Evolutionary conservation across 2,329 filamentous ascomycete species (phyloP), one percentile per base, ranked within the genome.

Genomic region (Aspergillus sp.): DNA sequence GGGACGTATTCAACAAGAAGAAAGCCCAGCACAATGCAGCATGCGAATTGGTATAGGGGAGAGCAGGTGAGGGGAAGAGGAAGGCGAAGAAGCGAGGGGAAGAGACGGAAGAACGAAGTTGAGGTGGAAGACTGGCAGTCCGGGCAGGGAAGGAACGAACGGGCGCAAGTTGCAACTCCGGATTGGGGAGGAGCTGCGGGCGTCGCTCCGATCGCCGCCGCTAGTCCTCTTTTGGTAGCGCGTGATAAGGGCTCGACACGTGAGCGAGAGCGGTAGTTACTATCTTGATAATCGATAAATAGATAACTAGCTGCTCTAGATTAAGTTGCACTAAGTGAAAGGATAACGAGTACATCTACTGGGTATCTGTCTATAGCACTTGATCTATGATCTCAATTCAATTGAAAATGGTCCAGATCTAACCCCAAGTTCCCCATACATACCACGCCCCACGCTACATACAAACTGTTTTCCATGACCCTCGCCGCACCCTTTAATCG

Each of bases 161-260:
- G 27, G 53, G 59, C 59, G 55, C 54, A 54, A 38, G 52, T 41
- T 42, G 56, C 61, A 66, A 13, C 65, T 65, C 63, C 64, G 58
- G 59, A 66, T 62, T 62, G 60, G 59, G 64, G 60, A 60, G 39
- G 51, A 65, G 64, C 62, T 64, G 63, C 64, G 63, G 63, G 61
- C 60, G 42, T 38, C 42, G 50, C 57, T 62, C 55, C 60, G 65
- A 68, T 67, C 58, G 51, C 61, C 65, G 59, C 57, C 56, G 54
- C 68, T 70, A 69, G 60, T 58, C 65, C 50, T 8, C 39, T 65
- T 60, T 62, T 27, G 61, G 62, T 23, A 25, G 30, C 32, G 51
- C 21, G 57, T 66, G 63, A 70, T 68, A 70, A 70, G 64, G 62
- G 59, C 41, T 47, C 10, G 4, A 2, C 68, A 71, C 68, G 66